Evolutionary conservation across 345 rosid genomes (phyloP).

Genomic region (Dimocarpus longan): DNA sequence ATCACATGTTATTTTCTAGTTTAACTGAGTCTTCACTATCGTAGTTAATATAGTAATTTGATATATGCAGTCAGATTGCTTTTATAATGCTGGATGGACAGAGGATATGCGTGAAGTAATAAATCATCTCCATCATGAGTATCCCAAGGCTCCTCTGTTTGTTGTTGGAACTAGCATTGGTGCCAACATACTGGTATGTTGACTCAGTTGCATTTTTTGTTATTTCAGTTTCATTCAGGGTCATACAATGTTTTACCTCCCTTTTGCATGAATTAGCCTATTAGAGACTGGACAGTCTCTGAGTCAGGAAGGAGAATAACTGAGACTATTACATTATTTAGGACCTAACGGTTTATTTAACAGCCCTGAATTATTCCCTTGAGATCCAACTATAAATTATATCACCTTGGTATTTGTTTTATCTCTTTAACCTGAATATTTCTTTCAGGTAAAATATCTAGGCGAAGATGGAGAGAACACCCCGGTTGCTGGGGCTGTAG

Average conservation of each 20-base stretch:
- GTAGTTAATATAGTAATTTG: slow-evolving; percentile 3
- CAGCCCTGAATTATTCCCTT: not conserved
- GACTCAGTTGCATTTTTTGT: not conserved
- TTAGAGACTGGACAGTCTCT: not conserved
- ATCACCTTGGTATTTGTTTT: slow-evolving; percentile 3
- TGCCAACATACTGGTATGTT: slow-evolving; percentile 78
- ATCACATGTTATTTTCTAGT: not conserved
- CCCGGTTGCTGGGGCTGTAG: slow-evolving; percentile 79
- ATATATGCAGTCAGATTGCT: slow-evolving; percentile 76
- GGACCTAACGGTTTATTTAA: not conserved
- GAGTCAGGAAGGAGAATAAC: not conserved
- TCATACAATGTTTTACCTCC: not conserved
- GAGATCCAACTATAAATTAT: not conserved
- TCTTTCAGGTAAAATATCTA: slow-evolving; percentile 84
- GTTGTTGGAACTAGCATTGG: slow-evolving; percentile 94
- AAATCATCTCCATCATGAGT: slow-evolving; percentile 55
- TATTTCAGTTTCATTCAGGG: not conserved
- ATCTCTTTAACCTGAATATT: not conserved
- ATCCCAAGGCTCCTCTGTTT: slow-evolving; percentile 85
- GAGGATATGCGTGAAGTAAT: slow-evolving; percentile 67
- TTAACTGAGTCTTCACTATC: not conserved
- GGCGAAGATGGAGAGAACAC: slow-evolving; percentile 80
- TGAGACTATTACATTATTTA: not conserved
- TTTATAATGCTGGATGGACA: slow-evolving; percentile 95
- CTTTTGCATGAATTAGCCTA: not conserved